A percentile compares a stretch with the other conserved stretches of the same genome.
Evolutionary conservation across 179 eudicot species (phyloP).

Genomic region (Spinacia oleracea): DNA sequence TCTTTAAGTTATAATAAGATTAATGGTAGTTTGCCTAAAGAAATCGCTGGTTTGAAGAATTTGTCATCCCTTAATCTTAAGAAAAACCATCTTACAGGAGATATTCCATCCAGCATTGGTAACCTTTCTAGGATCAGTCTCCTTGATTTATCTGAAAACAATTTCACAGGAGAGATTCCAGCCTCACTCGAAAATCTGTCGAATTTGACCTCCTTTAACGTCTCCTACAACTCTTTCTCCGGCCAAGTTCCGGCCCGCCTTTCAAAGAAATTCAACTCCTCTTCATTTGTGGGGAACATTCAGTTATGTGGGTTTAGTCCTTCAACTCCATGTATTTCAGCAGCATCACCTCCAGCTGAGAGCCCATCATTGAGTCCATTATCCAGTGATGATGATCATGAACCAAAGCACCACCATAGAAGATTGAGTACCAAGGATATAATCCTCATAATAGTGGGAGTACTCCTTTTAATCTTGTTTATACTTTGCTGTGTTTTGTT

Average conservation of each 20-base stretch:
- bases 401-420: slow-evolving; percentile 23
- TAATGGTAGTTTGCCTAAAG: slow-evolving; percentile 48
- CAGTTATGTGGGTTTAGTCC: slow-evolving; percentile 70
- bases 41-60: slow-evolving; percentile 39
- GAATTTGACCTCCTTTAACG: slow-evolving; percentile 59
- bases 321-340: slow-evolving; percentile 57
- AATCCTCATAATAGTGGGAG: slow-evolving; percentile 71
- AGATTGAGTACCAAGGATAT: slow-evolving; percentile 63
- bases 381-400: neutral
- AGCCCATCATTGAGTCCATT: slow-evolving; percentile 26
- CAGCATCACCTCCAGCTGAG: slow-evolving; percentile 38
- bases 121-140: slow-evolving; percentile 40
- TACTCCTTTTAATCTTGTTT: slow-evolving; percentile 48
- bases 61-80: slow-evolving; percentile 40
- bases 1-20: slow-evolving; percentile 55
- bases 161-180: slow-evolving; percentile 67
- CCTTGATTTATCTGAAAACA: slow-evolving; percentile 66
- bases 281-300: slow-evolving; percentile 68
- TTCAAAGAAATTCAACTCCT: slow-evolving; percentile 50
- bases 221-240: slow-evolving; percentile 72
- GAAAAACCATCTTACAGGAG: slow-evolving; percentile 47
- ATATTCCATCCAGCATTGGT: slow-evolving; percentile 43
- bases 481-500: slow-evolving; percentile 62
- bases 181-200: slow-evolving; percentile 47
- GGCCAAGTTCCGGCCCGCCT: slow-evolving; percentile 67